Percentiles rank a stretch among this genome's conserved stretches.
Conservation (phyloP, 768 basidiomycete species). For the Lactarius deliciosus region DNA sequence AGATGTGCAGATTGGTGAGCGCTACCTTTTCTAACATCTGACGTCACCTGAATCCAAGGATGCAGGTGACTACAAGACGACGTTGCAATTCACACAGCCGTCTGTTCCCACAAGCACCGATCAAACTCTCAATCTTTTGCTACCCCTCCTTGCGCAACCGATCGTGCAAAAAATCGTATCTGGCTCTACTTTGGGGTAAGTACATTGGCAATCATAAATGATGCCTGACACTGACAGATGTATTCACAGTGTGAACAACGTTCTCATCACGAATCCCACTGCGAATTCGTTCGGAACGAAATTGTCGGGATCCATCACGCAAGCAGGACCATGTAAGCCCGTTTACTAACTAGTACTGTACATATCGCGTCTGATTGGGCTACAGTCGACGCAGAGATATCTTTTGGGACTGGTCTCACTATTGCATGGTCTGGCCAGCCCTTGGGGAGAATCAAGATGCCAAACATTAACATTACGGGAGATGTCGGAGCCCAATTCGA, state of each 20-base stretch:
- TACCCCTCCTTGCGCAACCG: slow-evolving; percentile 68
- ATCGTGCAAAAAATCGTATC: slow-evolving; percentile 73
- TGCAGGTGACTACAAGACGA: slow-evolving; percentile 62
- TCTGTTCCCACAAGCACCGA: slow-evolving; percentile 61
- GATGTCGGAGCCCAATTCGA: slow-evolving; percentile 63
- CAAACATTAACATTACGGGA: slow-evolving; percentile 55
- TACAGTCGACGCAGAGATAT: slow-evolving; percentile 63
- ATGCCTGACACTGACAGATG: slow-evolving; percentile 4
- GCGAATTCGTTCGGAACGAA: slow-evolving; percentile 56
- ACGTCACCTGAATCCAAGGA: not conserved
- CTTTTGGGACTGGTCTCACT: slow-evolving; percentile 59
- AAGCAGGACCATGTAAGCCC: slow-evolving; percentile 69
- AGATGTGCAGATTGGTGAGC: slow-evolving; percentile 56
- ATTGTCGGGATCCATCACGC: slow-evolving; percentile 61
- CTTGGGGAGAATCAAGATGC: slow-evolving; percentile 61
- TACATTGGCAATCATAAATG: slow-evolving; percentile 2
- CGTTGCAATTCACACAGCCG: slow-evolving; percentile 58
- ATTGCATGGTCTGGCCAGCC: slow-evolving; percentile 58
- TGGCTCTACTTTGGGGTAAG: slow-evolving; percentile 54
- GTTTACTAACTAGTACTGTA: not conserved
- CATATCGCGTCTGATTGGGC: not conserved
- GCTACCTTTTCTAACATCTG: not conserved
- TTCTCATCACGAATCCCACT: slow-evolving; percentile 59
- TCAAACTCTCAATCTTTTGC: slow-evolving; percentile 56
- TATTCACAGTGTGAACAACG: slow-evolving; percentile 49